Conservation (phyloP, 768 basidiomycete genomes). For the Boletus pseudo-olivaceus region DNA sequence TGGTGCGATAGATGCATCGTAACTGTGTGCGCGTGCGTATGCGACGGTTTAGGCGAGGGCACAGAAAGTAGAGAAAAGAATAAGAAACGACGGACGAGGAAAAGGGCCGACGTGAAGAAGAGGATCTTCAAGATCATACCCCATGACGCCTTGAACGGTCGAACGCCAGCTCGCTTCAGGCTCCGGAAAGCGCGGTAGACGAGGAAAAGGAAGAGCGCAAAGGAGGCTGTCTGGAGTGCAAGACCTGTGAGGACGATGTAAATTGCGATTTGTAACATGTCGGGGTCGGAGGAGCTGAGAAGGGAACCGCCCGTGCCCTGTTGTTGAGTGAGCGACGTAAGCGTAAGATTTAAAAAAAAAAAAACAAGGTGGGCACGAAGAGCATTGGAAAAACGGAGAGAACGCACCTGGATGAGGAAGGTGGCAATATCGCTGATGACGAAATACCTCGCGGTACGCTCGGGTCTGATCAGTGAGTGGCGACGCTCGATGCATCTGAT, state of each 20-base stretch:
- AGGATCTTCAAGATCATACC: constrained; percentile 16
- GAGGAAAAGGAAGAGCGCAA: constrained; percentile 18
- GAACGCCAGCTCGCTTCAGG: constrained; percentile 8
- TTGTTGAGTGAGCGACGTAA: not conserved
- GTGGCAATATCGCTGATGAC: constrained; percentile 27
- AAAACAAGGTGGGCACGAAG: not conserved
- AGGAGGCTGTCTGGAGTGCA: constrained; percentile 25
- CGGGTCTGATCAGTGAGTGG: constrained; percentile 25
- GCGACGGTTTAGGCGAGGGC: too few species aligned
- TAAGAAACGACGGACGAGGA: constrained; percentile 21
- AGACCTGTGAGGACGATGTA: constrained; percentile 27
- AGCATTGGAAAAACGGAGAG: not conserved
- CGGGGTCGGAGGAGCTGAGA: constrained; percentile 1
- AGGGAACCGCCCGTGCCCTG: constrained; percentile 27
- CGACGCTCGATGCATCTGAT: constrained; percentile 13
- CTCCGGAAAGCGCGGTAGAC: constrained; percentile 7
- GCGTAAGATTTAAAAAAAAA: too few species aligned
- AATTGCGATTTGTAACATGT: constrained; percentile 5
- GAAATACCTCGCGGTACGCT: constrained; percentile 23
- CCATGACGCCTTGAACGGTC: constrained; percentile 15
- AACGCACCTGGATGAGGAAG: constrained; percentile 26
- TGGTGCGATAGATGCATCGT: constrained; percentile 30
- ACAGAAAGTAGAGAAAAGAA: too few species aligned
- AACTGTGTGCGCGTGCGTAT: not conserved
- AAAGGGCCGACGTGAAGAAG: constrained; percentile 23